These are phyloP conservation scores for Entomortierella chlamydospora DNA, from an alignment of 192 early-diverging fungal genomes.

Conservation along the genomic window DNA sequence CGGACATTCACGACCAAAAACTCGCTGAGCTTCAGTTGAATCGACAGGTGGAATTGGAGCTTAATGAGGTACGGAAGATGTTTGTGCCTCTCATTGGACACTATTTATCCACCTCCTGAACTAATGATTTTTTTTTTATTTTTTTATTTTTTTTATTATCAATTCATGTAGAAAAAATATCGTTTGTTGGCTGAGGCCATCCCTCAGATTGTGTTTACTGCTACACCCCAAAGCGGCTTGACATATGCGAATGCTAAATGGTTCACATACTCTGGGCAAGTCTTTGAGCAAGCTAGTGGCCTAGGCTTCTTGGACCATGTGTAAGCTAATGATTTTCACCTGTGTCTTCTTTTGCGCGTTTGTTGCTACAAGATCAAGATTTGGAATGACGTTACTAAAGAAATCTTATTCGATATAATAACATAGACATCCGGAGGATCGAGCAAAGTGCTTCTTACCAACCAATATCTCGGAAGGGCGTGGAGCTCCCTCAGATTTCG, in stretches of 20 bases:
- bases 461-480: conserved; percentile 42
- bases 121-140: background rate
- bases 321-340: background rate
- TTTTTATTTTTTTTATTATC: background rate
- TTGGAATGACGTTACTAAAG: background rate
- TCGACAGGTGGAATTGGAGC: conserved; percentile 63
- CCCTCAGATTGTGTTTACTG: conserved; percentile 70
- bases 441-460: conserved; percentile 58
- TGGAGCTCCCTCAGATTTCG: conserved; percentile 7
- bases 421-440: conserved; percentile 59
- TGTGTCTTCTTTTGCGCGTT: background rate
- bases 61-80: conserved; percentile 55
- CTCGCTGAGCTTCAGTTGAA: conserved; percentile 56
- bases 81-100: background rate
- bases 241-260: conserved; percentile 68
- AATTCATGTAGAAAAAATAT: conserved; percentile 61
- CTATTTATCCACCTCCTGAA: background rate
- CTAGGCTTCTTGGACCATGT: conserved; percentile 69
- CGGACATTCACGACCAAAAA: conserved; percentile 68
- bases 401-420: background rate
- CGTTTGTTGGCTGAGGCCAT: conserved; percentile 67
- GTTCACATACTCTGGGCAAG: conserved; percentile 63
- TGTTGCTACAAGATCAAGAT: too few species aligned
- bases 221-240: conserved; percentile 59
- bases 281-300: conserved; percentile 60